Base-by-base conservation (phyloP, 805 yeast species). In the Zygosaccharomyces siamensis region DNA sequence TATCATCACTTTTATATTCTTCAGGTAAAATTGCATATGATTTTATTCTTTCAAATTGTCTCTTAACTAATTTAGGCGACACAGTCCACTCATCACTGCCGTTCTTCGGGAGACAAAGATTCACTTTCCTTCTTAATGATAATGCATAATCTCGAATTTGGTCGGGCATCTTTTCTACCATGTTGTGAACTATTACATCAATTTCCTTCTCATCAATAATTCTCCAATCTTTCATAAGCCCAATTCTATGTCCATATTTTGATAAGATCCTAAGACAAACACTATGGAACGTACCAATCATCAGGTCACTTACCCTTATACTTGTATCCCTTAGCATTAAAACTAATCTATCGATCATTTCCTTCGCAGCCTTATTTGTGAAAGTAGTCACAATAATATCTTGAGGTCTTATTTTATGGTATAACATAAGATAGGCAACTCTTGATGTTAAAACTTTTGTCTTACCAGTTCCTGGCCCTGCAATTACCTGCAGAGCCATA, bases 251-350 rank as follows among this genome's bases (percentile, higher is more conserved):
- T 3, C 93, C 92, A 64, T 78, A 77, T 20, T 69, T 70, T 49
- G 75, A 71, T 26, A 89, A 64, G 28, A 85, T 72, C 39, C 81
- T 67, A 50, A 75, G 75, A 61, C 96, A 88, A 12, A 92, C 75
- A 43, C 95, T 80, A 64, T 92, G 99, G 64, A 92, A 92, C 0
- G 98, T 93, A 1, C 97, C 98, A 30, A 90, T 79, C 49, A 83
- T 67, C 18, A 92, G 64, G 41, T 73, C 72, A 1, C 71, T 62
- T 3, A 72, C 54, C 31, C 72, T 67, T 1, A 70, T 60, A 2
- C 53, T 58, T 2, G 67, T 53, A 2, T 66, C 63, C 20, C 59
- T 47, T 8, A 79, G 62, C 4, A 64, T 61, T 0, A 59, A 66
- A 5, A 59, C 43, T 16, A 92, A 66, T 37, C 98, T 72, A 28